Base-by-base conservation (phyloP, 2,329 filamentous ascomycete genomes). In the Neofusicoccum sp. region DNA sequence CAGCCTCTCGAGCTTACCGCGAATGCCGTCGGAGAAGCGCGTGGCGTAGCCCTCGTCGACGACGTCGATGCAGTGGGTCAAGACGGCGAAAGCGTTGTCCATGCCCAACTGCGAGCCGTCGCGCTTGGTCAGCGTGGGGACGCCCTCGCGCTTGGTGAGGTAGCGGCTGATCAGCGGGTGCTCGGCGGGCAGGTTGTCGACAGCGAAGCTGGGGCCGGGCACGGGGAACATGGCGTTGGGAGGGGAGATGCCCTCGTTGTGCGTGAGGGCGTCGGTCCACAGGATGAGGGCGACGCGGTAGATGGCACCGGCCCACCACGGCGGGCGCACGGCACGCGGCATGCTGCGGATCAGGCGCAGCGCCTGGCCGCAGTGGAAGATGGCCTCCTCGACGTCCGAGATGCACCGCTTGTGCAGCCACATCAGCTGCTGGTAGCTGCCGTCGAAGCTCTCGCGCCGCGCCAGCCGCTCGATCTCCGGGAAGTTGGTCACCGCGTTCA, bases 231-330 rank as follows among this genome's bases (percentile, higher is more conserved):
- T 69, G 66, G 72, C 73, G 67, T 70, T 72, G 16, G 74, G 73
- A 22, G 76, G 71, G 41, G 71, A 71, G 16, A 74, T 68, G 64
- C 70, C 68, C 61, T 86, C 82, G 64, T 83, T 79, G 63, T 81
- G 80, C 5, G 78, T 79, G 62, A 89, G 74, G 67, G 85, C 85
- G 67, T 89, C 85, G 2, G 83, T 80, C 87, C 87, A 89, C 2
- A 89, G 77, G 44, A 87, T 83, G 62, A 89, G 77, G 3, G 82
- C 82, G 1, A 83, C 87, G n/a, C 89, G 85, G 71, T 91, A 91
- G 44, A 91, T 78, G 3, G 87, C 88, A 1, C 83, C 84, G n/a
- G 86, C 79, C 88, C 88, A 91, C 89, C 89, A 92, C 41, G 83
- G 84, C 5, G 89, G 89, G 28, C 87, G 83, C 3, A 84, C 80